Conservation (phyloP, 2,329 filamentous ascomycete species). For the Aspergillus piperis region DNA sequence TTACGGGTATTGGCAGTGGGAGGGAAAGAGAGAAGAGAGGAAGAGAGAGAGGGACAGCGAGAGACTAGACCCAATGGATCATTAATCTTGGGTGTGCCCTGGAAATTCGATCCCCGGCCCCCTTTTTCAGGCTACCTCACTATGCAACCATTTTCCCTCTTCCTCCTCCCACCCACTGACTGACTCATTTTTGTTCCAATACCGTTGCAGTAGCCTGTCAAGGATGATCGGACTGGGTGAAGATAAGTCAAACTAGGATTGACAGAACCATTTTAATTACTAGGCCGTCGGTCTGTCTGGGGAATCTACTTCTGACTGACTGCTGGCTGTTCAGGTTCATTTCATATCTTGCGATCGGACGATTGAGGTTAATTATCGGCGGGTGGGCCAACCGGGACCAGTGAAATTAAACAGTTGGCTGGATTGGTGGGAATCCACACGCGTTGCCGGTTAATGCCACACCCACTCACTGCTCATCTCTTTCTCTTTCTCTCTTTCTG, state of each 20-base stretch:
- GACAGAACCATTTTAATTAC: not conserved
- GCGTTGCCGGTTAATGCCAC: conserved; percentile 12
- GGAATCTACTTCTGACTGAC: too few species aligned
- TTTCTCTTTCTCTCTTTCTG: not conserved
- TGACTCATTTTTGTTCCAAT: not conserved
- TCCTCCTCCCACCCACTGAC: not conserved
- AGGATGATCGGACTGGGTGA: not conserved
- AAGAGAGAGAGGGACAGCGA: too few species aligned
- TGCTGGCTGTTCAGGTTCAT: not conserved
- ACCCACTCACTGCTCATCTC: not conserved
- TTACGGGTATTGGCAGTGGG: too few species aligned
- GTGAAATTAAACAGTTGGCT: conserved; percentile 8
- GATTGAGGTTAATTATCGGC: conserved; percentile 5
- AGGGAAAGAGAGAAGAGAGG: too few species aligned
- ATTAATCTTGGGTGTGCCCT: not conserved
- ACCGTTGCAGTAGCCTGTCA: not conserved
- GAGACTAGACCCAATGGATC: not conserved
- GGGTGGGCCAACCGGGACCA: conserved; percentile 1
- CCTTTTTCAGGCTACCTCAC: conserved; percentile 15
- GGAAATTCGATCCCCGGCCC: conserved; percentile 8
- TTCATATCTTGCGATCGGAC: not conserved
- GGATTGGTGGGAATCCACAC: conserved; percentile 1
- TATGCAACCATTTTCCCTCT: not conserved
- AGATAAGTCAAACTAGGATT: not conserved
- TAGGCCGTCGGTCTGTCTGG: too few species aligned